Conservation (phyloP, 148 eudicot species). For the Agrostemma githago region DNA sequence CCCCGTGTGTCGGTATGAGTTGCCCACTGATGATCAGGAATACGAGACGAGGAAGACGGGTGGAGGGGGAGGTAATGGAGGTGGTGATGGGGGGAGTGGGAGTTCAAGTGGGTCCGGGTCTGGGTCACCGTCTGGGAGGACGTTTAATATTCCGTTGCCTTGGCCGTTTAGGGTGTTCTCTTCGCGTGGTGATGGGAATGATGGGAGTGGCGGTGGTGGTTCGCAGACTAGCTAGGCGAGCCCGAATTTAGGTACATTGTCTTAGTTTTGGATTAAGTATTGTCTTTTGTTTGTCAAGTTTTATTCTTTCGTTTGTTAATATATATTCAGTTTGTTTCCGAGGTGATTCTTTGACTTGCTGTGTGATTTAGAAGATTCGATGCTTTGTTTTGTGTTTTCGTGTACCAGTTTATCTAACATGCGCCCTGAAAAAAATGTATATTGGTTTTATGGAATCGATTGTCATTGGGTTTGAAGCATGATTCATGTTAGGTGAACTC, state of each 20-base stretch:
- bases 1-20: constrained; percentile 69
- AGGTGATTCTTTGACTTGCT: not conserved
- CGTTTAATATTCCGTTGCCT: constrained; percentile 37
- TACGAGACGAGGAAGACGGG: constrained; percentile 39
- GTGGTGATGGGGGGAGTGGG: constrained; percentile 9
- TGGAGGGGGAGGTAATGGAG: constrained; percentile 3
- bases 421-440: too few species aligned
- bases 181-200: constrained; percentile 9
- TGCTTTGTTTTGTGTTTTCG: not conserved
- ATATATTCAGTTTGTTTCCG: not conserved
- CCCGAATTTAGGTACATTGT: constrained; percentile 21
- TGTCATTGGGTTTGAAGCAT: not conserved
- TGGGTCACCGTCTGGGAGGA: constrained; percentile 23
- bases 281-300: not conserved
- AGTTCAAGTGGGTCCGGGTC: not conserved
- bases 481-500: not conserved
- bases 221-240: constrained; percentile 8
- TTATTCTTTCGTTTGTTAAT: not conserved
- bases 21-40: constrained; percentile 75
- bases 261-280: not conserved
- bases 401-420: not conserved
- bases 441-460: too few species aligned
- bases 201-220: constrained; percentile 6
- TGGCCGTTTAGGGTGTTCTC: constrained; percentile 36
- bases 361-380: not conserved